Conservation (phyloP, 140 eudicot species). For the Anethum foeniculum region DNA sequence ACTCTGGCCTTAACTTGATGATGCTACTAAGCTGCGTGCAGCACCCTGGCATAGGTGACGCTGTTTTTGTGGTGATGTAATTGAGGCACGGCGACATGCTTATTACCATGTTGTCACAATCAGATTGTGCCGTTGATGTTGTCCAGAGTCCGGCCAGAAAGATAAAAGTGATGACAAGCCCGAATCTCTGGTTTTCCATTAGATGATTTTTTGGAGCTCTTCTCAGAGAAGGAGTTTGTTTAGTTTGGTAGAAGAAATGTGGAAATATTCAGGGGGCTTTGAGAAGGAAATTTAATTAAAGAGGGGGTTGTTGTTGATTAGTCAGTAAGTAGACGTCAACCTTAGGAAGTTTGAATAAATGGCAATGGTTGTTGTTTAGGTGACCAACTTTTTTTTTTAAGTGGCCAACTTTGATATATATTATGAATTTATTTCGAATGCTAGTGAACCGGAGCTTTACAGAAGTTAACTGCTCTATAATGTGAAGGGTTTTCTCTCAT, state of each 20-base stretch:
- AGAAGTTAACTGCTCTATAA: neutral
- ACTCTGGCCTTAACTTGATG: slow-evolving; percentile 44
- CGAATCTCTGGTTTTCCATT: slow-evolving; percentile 33
- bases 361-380: slow-evolving; percentile 19
- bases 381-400: neutral
- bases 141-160: slow-evolving; percentile 27
- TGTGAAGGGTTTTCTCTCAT: too few relatives aligned
- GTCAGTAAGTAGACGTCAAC: neutral
- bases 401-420: neutral
- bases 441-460: neutral
- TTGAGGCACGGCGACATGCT: slow-evolving; percentile 61
- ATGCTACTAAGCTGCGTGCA: slow-evolving; percentile 56
- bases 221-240: neutral
- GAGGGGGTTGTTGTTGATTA: neutral
- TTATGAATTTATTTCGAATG: neutral
- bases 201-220: neutral
- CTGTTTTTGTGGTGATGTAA: neutral
- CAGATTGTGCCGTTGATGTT: slow-evolving; percentile 49
- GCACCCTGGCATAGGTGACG: slow-evolving; percentile 26
- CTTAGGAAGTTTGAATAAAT: neutral
- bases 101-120: slow-evolving; percentile 51
- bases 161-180: slow-evolving; percentile 24
- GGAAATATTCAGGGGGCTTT: neutral
- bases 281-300: neutral
- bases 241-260: neutral